phyloP scores from a whole-genome alignment of 345 rosid species.

The Camelina laxa region DNA sequence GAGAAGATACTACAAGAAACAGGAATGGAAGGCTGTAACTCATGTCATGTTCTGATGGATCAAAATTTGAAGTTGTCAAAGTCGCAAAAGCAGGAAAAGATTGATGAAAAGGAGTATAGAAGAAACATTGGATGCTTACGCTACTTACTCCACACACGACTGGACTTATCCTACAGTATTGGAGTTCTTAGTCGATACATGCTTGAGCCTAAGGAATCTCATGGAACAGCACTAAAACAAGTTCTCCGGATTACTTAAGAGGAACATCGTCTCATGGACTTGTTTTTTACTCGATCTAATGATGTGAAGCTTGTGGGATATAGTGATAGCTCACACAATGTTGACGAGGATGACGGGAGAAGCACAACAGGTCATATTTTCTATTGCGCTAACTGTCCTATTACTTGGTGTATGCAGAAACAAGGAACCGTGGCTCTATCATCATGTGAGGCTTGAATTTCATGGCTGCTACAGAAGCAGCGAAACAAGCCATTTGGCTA shows the following conservation, averaged over 20 bases:
- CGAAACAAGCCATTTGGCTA: background rate
- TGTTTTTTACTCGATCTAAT: rapidly evolving
- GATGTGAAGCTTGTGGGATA: background rate
- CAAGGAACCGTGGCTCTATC: background rate
- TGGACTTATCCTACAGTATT: background rate
- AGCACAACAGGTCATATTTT: background rate
- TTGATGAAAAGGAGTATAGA: too few species aligned
- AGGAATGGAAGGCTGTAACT: background rate
- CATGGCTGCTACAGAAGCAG: background rate
- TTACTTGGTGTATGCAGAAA: background rate
- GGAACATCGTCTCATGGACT: background rate
- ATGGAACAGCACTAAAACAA: background rate
- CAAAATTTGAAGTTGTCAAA: too few species aligned
- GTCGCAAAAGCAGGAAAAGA: too few species aligned
- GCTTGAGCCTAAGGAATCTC: background rate
- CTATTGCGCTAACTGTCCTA: too few species aligned
- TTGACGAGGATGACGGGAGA: background rate
- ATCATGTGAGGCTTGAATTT: background rate
- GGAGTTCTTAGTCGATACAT: background rate
- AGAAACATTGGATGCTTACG: too few species aligned
- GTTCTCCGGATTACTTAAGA: background rate
- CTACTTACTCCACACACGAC: background rate
- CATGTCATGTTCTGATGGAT: background rate
- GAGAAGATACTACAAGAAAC: background rate
- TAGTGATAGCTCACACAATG: too few species aligned